Percentiles rank a stretch among this genome's conserved stretches.
phyloP scores from a whole-genome alignment of 371 early-diverging fungal genomes.

The Mucor racemosus region DNA sequence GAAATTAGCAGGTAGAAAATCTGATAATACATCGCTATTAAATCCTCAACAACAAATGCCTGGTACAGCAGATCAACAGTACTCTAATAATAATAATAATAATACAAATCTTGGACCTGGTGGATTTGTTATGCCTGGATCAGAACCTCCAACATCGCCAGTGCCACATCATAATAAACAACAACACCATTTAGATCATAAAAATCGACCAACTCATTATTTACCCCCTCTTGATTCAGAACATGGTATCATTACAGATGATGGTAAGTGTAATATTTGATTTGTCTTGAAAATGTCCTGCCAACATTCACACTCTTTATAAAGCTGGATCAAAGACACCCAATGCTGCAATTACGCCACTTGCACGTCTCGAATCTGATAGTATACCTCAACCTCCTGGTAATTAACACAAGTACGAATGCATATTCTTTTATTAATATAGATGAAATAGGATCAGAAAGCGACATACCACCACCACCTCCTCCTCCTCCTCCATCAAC shows the following conservation, averaged over 20 bases:
- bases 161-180: background rate
- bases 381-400: constrained; percentile 4
- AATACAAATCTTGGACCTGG: constrained; percentile 20
- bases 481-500: constrained; percentile 19
- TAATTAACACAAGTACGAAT: background rate
- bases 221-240: background rate
- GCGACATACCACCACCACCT: constrained; percentile 1
- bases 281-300: background rate
- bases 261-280: background rate
- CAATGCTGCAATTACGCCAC: background rate
- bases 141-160: background rate
- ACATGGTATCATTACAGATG: background rate
- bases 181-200: background rate
- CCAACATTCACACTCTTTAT: background rate
- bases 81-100: background rate
- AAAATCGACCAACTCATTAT: background rate
- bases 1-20: constrained; percentile 34
- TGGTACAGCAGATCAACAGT: background rate
- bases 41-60: constrained; percentile 3
- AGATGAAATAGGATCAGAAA: background rate
- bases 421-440: background rate
- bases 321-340: background rate
- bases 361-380: background rate
- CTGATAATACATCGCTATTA: constrained; percentile 1
- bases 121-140: constrained; percentile 23